A percentile compares a stretch with the other conserved stretches of the same genome.
These are phyloP conservation scores for Lactarius akahatsu DNA, from an alignment of 768 basidiomycete genomes.

Conservation along the genomic window DNA sequence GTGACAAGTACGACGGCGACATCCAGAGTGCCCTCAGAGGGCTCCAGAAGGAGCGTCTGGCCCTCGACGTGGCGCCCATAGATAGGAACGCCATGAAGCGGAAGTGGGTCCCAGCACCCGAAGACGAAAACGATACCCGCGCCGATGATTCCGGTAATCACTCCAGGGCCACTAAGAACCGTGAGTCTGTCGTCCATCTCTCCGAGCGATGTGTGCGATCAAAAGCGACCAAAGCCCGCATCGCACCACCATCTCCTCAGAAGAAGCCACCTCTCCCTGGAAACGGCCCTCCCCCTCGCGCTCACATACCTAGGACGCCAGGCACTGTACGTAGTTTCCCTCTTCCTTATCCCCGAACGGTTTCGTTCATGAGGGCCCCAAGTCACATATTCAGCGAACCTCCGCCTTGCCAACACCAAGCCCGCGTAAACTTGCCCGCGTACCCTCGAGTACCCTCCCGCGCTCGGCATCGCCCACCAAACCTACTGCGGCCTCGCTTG, in stretches of 20 bases:
- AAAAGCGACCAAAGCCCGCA: slow-evolving; percentile 46
- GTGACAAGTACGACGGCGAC: slow-evolving; percentile 74
- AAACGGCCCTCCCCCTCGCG: slow-evolving; percentile 22
- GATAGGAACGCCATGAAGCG: slow-evolving; percentile 70
- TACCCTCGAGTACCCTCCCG: slow-evolving; percentile 37
- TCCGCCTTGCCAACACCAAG: slow-evolving; percentile 37
- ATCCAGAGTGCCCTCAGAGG: slow-evolving; percentile 69
- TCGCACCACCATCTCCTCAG: slow-evolving; percentile 54
- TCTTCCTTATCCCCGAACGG: neutral
- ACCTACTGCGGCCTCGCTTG: slow-evolving; percentile 37
- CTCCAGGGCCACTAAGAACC: slow-evolving; percentile 32
- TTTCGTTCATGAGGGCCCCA: slow-evolving; percentile 27
- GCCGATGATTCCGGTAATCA: slow-evolving; percentile 34
- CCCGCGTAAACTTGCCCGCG: slow-evolving; percentile 36
- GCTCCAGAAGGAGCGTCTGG: slow-evolving; percentile 61
- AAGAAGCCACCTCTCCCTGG: slow-evolving; percentile 41
- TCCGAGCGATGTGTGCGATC: neutral
- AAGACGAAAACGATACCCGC: slow-evolving; percentile 49
- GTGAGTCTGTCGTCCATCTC: slow-evolving; percentile 12
- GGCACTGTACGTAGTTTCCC: slow-evolving; percentile 31
- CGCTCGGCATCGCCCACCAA: slow-evolving; percentile 56
- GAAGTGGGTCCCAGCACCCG: slow-evolving; percentile 69
- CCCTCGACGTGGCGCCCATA: slow-evolving; percentile 51
- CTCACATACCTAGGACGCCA: slow-evolving; percentile 35
- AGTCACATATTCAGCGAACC: slow-evolving; percentile 34